Base-by-base conservation (phyloP, 2,329 filamentous ascomycete species). In the Lasiodiplodia hormozganensis region DNA sequence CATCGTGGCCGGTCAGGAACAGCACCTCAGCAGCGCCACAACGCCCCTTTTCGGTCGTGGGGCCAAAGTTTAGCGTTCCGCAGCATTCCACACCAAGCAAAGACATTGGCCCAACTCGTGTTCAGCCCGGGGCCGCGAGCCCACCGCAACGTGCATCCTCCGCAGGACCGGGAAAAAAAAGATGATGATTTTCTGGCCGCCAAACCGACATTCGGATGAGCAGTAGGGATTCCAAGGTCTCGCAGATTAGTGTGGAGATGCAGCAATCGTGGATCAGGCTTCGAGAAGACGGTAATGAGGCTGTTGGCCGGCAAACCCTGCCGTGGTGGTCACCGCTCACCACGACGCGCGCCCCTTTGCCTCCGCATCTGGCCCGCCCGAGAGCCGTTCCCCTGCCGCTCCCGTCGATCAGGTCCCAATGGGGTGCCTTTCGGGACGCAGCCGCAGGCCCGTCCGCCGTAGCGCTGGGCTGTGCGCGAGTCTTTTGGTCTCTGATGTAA, bases 271-370 rank as follows among this genome's bases (percentile, higher is more conserved):
- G n/a, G 43, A 66, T 66, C 62, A 57, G 14, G 38, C 34, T 57
- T 25, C 52, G 21, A 25, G 54, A 51, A 60, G 52, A 28, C 65
- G 53, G 65, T 51, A 57, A 60, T 67, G 36, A 52, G 51, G 43
- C 34, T 51, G 31, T 25, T 10, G 16, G 53, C 52, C 54, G 54
- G 40, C 16, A 67, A 51, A 40, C 47, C 64, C 64, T 58, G 64
- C 38, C 64, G 10, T 57, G 52, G 14, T 40, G 38, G 64, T 67
- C 64, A 67, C 64, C 64, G 64, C 53, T 67, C 38, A 10, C 64
- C 38, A 67, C 21, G 49, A 31, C 38, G 14, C 40, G 40, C 28
- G 21, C 40, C 64, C 64, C 53, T 58, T 58, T 67, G 64, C 40
- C 53, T 36, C 52, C 64, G 43, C 64, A 23, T 43, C 21, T 47